phyloP scores from a whole-genome alignment of 1,284 basidiomycete species.

The Cryptococcus floricola region DNA sequence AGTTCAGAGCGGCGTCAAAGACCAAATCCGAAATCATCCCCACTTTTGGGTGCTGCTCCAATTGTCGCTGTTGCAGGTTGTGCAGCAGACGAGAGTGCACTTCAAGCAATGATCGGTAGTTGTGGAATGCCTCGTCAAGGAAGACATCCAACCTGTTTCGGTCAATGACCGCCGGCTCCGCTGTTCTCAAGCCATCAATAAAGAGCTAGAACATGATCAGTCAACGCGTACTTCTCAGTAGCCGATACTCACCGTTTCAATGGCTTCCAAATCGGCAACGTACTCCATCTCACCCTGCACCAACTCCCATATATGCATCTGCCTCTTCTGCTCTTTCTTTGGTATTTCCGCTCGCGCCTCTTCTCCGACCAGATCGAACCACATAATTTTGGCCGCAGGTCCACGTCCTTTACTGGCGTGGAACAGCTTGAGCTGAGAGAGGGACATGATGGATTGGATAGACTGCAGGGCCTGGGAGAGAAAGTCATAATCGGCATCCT shows the following conservation, averaged over 20 bases:
- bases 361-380: slow-evolving; percentile 76
- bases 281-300: slow-evolving; percentile 96
- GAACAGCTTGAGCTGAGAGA: slow-evolving; percentile 76
- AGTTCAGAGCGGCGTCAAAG: slow-evolving; percentile 84
- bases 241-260: slow-evolving; percentile 61
- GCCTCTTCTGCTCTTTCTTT: slow-evolving; percentile 76
- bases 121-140: slow-evolving; percentile 87
- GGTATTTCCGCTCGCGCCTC: slow-evolving; percentile 63
- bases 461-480: slow-evolving; percentile 68
- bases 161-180: slow-evolving; percentile 66
- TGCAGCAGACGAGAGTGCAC: slow-evolving; percentile 76
- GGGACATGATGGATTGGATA: slow-evolving; percentile 69
- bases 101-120: slow-evolving; percentile 61
- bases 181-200: slow-evolving; percentile 65
- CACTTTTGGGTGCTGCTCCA: slow-evolving; percentile 82
- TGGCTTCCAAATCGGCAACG: slow-evolving; percentile 84
- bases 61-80: slow-evolving; percentile 76
- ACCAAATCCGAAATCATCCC: slow-evolving; percentile 79
- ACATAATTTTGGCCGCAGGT: slow-evolving; percentile 68
- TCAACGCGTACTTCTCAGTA: neutral
- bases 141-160: slow-evolving; percentile 70
- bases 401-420: slow-evolving; percentile 79
- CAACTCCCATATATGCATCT: slow-evolving; percentile 92
- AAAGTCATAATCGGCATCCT: slow-evolving; percentile 76
- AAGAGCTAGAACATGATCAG: slow-evolving; percentile 42